phyloP scores from a whole-genome alignment of 345 rosid species.

The Isatis tinctoria region DNA sequence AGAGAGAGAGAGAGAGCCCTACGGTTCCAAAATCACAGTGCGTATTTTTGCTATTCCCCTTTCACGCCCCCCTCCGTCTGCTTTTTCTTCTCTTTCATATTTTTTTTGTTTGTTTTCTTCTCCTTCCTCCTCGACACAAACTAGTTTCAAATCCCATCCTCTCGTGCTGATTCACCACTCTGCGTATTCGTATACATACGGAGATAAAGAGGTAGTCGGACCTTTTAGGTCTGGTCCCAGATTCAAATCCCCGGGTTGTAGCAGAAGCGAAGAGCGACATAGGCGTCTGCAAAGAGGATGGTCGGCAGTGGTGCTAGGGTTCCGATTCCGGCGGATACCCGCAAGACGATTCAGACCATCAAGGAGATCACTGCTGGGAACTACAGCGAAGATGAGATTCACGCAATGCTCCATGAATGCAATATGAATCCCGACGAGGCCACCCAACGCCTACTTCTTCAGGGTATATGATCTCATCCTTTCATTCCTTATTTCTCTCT shows the following conservation, averaged over 20 bases:
- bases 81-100: background rate
- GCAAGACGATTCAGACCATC: conserved; percentile 65
- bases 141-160: conserved; percentile 31
- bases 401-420: conserved; percentile 87
- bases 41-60: background rate
- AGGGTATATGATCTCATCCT: conserved; percentile 42
- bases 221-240: conserved; percentile 24
- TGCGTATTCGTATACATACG: background rate
- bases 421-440: conserved; percentile 95
- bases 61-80: conserved; percentile 18
- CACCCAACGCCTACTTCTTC: conserved; percentile 57
- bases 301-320: conserved; percentile 69
- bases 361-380: conserved; percentile 71
- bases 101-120: background rate
- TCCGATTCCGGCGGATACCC: conserved; percentile 54
- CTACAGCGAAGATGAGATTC: conserved; percentile 90
- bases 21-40: conserved; percentile 20
- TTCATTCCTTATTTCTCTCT: background rate
- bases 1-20: conserved; percentile 25
- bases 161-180: conserved; percentile 19
- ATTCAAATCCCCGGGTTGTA: background rate
- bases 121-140: background rate
- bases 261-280: conserved; percentile 22
- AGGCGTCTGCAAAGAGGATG: conserved; percentile 46
- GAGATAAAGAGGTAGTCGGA: background rate